phyloP scores from a whole-genome alignment of 305 asterid species.

The Striga hermonthica region DNA sequence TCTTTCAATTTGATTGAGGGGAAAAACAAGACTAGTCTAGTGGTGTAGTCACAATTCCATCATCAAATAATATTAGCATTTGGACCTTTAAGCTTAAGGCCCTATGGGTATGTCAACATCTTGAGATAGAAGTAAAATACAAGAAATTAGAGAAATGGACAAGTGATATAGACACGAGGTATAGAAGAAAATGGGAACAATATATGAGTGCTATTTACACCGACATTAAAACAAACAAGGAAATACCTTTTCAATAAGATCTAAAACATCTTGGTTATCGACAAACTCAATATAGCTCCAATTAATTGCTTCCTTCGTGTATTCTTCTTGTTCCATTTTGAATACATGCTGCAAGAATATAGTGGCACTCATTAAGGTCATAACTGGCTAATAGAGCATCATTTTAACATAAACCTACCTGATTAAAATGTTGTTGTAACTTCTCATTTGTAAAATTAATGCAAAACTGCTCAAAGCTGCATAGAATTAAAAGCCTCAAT shows the following conservation, averaged over 20 bases:
- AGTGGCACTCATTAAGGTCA: constrained; percentile 36
- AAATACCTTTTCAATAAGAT: constrained; percentile 93
- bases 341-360: constrained; percentile 78
- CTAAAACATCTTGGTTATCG: constrained; percentile 94
- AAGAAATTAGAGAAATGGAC: background rate
- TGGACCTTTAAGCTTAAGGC: background rate
- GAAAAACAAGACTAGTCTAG: background rate
- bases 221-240: constrained; percentile 4
- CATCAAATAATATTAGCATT: background rate
- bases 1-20: background rate
- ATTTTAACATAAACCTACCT: constrained; percentile 47
- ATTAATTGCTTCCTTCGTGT: constrained; percentile 83
- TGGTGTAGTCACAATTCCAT: background rate
- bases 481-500: constrained; percentile 35
- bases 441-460: constrained; percentile 95
- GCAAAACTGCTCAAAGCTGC: constrained; percentile 99
- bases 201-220: background rate
- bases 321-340: constrained; percentile 99
- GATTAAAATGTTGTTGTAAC: constrained; percentile 97
- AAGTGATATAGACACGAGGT: background rate
- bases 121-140: background rate
- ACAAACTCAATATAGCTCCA: constrained; percentile 99
- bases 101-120: constrained; percentile 5
- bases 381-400: constrained; percentile 20
- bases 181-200: background rate